Evolutionary conservation across 148 eudicot genomes (phyloP).

Genomic region (Cornus suecica): DNA sequence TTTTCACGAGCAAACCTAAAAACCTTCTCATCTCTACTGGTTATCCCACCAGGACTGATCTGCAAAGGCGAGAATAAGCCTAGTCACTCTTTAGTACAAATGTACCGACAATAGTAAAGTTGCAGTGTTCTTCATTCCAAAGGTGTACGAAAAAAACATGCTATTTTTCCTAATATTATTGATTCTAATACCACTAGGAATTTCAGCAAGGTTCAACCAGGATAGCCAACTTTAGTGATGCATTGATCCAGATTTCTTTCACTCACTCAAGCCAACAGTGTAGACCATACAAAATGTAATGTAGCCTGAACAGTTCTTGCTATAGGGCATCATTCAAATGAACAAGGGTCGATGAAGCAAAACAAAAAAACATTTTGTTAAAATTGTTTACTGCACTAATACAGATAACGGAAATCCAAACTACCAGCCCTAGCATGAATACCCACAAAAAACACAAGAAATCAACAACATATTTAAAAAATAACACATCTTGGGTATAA

Average conservation of each 20-base stretch:
- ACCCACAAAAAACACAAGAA: background rate
- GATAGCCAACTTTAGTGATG: background rate
- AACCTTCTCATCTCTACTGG: constrained; percentile 79
- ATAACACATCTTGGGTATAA: background rate
- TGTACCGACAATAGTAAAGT: background rate
- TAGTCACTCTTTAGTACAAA: background rate
- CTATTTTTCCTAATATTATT: background rate
- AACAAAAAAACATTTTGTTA: background rate
- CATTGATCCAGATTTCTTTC: background rate
- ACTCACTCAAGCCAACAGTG: background rate
- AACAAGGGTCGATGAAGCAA: background rate
- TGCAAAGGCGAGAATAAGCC: constrained; percentile 22
- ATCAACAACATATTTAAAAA: too few relatives aligned
- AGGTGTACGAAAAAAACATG: background rate
- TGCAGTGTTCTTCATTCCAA: background rate
- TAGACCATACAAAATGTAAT: background rate
- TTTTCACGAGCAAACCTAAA: constrained; percentile 73
- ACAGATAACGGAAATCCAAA: background rate
- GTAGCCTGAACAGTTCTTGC: background rate
- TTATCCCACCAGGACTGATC: constrained; percentile 83
- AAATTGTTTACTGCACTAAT: background rate
- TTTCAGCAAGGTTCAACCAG: background rate
- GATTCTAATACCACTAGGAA: background rate
- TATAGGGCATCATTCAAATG: background rate
- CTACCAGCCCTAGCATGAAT: background rate